A percentile compares a stretch with the other conserved stretches of the same genome.
Evolutionary conservation across 306 rosid species (phyloP).

Genomic region (Gynostemma pentaphyllum): DNA sequence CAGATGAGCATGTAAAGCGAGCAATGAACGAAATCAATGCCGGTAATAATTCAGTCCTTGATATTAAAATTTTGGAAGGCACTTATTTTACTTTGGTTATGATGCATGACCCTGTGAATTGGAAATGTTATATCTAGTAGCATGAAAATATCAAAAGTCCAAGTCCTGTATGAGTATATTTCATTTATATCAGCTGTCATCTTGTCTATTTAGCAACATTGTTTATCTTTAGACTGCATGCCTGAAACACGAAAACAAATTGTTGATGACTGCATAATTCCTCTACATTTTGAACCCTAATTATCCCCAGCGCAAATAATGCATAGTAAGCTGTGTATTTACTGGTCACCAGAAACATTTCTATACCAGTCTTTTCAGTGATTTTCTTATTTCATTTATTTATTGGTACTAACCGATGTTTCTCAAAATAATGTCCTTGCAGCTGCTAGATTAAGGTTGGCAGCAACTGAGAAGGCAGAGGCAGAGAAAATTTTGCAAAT

Average conservation of each 20-base stretch:
- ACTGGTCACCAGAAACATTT: neutral
- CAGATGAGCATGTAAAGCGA: conserved; percentile 79
- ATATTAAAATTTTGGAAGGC: neutral
- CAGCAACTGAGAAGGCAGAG: conserved; percentile 91
- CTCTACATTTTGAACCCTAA: too few relatives aligned
- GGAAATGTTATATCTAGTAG: neutral
- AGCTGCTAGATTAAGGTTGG: conserved; percentile 89
- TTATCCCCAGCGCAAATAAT: too few relatives aligned
- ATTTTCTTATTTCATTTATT: neutral
- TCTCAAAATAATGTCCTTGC: conserved; percentile 19
- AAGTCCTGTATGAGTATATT: neutral
- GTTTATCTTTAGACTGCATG: too few relatives aligned
- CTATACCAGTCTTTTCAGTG: neutral
- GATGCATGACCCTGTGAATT: neutral
- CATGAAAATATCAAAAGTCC: neutral
- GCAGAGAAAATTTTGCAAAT: conserved; percentile 87
- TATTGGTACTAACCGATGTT: too few relatives aligned
- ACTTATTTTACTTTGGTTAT: neutral
- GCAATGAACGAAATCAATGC: conserved; percentile 99
- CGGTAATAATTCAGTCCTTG: conserved; percentile 32
- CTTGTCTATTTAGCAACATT: too few relatives aligned
- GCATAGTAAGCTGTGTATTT: too few relatives aligned
- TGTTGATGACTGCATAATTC: too few relatives aligned
- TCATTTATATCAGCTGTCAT: too few relatives aligned
- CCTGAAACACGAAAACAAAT: too few relatives aligned